A percentile compares a stretch with the other conserved stretches of the same genome.
phyloP scores from a whole-genome alignment of 164 flowering plant species.

The Litsea cubeba region DNA sequence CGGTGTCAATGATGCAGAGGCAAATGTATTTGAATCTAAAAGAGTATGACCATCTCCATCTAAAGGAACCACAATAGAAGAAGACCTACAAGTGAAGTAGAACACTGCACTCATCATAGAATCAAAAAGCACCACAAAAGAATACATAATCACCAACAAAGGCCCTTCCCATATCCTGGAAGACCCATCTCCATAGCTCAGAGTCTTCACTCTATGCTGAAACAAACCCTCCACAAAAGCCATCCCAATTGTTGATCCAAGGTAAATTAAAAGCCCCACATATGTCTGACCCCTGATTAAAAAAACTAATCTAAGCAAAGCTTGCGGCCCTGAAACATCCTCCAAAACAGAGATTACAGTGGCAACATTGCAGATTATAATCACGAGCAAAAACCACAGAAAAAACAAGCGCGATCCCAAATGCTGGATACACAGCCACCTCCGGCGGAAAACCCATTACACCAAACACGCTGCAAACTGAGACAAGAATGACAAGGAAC shows the following conservation, averaged over 20 bases:
- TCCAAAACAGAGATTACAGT: slow-evolving; percentile 80
- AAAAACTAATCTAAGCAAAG: slow-evolving; percentile 60
- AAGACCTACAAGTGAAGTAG: slow-evolving; percentile 86
- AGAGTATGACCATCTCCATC: slow-evolving; percentile 34
- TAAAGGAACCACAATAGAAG: slow-evolving; percentile 33
- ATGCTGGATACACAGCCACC: slow-evolving; percentile 51
- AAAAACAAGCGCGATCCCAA: slow-evolving; percentile 55
- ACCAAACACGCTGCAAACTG: slow-evolving; percentile 50
- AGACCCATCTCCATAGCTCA: slow-evolving; percentile 98
- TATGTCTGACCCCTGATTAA: slow-evolving; percentile 87
- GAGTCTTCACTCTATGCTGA: slow-evolving; percentile 91
- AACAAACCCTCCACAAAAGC: slow-evolving; percentile 89
- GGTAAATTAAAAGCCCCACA: slow-evolving; percentile 84
- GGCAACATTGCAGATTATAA: slow-evolving; percentile 70
- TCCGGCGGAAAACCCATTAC: slow-evolving; percentile 44
- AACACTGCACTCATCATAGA: slow-evolving; percentile 95
- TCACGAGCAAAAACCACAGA: slow-evolving; percentile 69
- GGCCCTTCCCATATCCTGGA: slow-evolving; percentile 99
- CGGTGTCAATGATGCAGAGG: slow-evolving; percentile 9
- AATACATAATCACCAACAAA: slow-evolving; percentile 86
- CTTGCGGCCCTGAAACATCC: slow-evolving; percentile 80
- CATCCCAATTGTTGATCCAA: slow-evolving; percentile 88
- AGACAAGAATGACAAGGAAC: slow-evolving; percentile 57
- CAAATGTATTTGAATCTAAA: slow-evolving; percentile 29
- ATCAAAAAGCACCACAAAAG: slow-evolving; percentile 86